Percentiles rank a stretch among this genome's conserved stretches.
These are phyloP conservation scores for Penicillium digitatum DNA, from an alignment of 2,329 filamentous ascomycete genomes.

Conservation along the genomic window DNA sequence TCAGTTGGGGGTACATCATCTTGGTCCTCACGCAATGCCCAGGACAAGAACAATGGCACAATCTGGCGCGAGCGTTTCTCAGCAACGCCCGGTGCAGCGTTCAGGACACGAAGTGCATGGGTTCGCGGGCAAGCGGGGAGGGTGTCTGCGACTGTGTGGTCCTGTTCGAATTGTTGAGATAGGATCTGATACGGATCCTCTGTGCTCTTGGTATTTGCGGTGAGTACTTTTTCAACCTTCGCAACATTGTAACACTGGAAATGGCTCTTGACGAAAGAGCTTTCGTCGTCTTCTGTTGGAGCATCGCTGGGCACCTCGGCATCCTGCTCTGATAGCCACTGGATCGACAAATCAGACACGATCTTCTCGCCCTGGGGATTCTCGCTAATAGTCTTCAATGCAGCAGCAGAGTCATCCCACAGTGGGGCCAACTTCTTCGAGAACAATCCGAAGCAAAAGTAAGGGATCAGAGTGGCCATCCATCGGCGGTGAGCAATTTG, in stretches of 20 bases:
- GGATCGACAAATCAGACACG: constrained; percentile 68
- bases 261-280: constrained; percentile 40
- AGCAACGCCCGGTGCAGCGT: constrained; percentile 67
- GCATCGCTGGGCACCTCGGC: constrained; percentile 23
- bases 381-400: constrained; percentile 70
- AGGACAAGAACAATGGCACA: constrained; percentile 79
- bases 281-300: constrained; percentile 22
- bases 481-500: constrained; percentile 58
- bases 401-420: constrained; percentile 78
- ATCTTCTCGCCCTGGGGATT: constrained; percentile 67
- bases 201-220: constrained; percentile 52
- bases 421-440: constrained; percentile 79
- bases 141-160: constrained; percentile 46
- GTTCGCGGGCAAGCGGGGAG: constrained; percentile 56
- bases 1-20: constrained; percentile 31
- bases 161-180: constrained; percentile 59
- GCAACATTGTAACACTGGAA: constrained; percentile 81
- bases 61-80: constrained; percentile 82
- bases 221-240: constrained; percentile 53
- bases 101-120: constrained; percentile 75
- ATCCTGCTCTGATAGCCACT: constrained; percentile 61
- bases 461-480: constrained; percentile 68
- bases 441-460: constrained; percentile 83
- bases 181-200: constrained; percentile 57
- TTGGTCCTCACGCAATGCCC: constrained; percentile 58